These are phyloP conservation scores for Macadamia integrifolia DNA, from an alignment of 164 flowering plant genomes.

Conservation along the genomic window DNA sequence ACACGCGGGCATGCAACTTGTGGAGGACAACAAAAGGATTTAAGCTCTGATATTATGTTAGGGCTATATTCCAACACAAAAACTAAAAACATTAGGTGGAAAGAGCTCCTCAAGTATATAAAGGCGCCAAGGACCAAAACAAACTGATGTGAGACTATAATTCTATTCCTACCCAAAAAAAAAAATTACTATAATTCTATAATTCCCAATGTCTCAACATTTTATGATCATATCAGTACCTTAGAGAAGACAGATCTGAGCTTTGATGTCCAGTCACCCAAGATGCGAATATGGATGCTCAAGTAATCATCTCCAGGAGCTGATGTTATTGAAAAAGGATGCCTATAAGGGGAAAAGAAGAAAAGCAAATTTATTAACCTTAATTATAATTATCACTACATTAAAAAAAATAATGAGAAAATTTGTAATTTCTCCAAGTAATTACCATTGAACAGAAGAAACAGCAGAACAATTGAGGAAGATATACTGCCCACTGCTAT, in stretches of 20 bases:
- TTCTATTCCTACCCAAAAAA: too few species aligned
- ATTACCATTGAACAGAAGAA: constrained; percentile 57
- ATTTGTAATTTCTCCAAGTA: neutral
- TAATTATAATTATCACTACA: neutral
- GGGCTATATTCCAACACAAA: too few species aligned
- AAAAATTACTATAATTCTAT: too few species aligned
- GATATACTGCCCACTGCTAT: constrained; percentile 63
- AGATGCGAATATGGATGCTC: constrained; percentile 55
- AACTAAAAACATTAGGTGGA: too few species aligned
- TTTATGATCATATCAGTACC: constrained; percentile 20
- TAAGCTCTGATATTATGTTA: too few species aligned
- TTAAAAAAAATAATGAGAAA: too few species aligned
- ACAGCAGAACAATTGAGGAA: constrained; percentile 55
- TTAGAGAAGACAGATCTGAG: constrained; percentile 44
- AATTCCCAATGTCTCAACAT: too few species aligned
- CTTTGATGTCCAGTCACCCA: constrained; percentile 69
- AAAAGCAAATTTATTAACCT: neutral
- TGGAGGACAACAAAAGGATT: too few species aligned
- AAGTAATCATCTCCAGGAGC: constrained; percentile 67
- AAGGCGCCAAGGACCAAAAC: too few species aligned
- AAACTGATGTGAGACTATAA: too few species aligned
- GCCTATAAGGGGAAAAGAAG: constrained; percentile 27
- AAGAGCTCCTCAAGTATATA: too few species aligned
- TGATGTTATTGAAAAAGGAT: constrained; percentile 71
- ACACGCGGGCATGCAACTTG: too few species aligned